A percentile compares a stretch with the other conserved stretches of the same genome.
phyloP scores from a whole-genome alignment of 2,329 filamentous ascomycete genomes.

The Paecilomyces niveus region DNA sequence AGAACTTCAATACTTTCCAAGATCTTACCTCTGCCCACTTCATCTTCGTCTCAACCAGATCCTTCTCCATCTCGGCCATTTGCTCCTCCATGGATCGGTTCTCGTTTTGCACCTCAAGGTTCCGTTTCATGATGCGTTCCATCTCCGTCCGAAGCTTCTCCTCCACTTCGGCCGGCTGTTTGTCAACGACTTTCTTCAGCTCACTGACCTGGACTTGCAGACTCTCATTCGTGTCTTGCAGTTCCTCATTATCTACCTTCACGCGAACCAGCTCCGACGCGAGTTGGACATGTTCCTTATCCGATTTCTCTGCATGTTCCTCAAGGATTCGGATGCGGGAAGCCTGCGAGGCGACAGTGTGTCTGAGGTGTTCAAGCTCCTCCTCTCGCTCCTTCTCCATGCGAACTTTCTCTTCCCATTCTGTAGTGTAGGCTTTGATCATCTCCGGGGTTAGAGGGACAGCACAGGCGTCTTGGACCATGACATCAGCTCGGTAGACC shows the following conservation, averaged over 20 bases:
- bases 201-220: constrained; percentile 79
- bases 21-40: constrained; percentile 78
- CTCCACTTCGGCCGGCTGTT: constrained; percentile 84
- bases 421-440: constrained; percentile 69
- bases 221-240: constrained; percentile 84
- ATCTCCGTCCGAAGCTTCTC: constrained; percentile 73
- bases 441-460: constrained; percentile 77
- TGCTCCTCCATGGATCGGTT: constrained; percentile 84
- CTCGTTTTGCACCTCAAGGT: constrained; percentile 88
- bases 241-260: constrained; percentile 87
- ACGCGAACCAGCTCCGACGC: constrained; percentile 86
- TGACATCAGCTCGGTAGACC: constrained; percentile 86
- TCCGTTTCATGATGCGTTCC: constrained; percentile 85
- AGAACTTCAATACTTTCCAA: constrained; percentile 1
- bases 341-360: constrained; percentile 60
- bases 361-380: constrained; percentile 68
- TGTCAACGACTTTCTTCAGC: constrained; percentile 77
- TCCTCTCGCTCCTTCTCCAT: constrained; percentile 72
- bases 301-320: constrained; percentile 78
- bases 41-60: constrained; percentile 91
- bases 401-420: constrained; percentile 91
- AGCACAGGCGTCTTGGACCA: constrained; percentile 87
- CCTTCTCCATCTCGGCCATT: constrained; percentile 83
- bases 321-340: constrained; percentile 77
- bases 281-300: constrained; percentile 82